Conservation (phyloP, 805 yeast species). For the Zygoascus tannicola region DNA sequence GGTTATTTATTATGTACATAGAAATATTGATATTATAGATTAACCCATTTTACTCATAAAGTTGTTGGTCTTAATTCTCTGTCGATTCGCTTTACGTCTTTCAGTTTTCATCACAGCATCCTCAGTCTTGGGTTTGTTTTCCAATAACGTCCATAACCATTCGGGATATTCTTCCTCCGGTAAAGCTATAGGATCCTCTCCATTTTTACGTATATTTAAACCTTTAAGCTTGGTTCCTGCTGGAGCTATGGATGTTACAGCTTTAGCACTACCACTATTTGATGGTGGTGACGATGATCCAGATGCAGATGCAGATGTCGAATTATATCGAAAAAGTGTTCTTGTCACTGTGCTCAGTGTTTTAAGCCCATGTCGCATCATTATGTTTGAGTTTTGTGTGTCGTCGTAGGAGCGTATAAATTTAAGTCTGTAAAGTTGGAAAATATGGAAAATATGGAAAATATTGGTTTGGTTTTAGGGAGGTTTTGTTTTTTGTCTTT, state of each 20-base stretch:
- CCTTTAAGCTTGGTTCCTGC: conserved; percentile 54
- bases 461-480: no score
- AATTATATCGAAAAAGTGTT: neutral
- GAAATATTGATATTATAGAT: conserved; percentile 3
- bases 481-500: no score
- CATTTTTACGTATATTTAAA: conserved; percentile 64
- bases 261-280: neutral
- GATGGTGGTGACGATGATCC: neutral
- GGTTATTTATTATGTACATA: conserved; percentile 1
- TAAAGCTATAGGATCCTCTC: conserved; percentile 81
- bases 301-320: neutral
- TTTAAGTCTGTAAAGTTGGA: no score
- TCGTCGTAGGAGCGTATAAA: no score
- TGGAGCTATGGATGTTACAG: conserved; percentile 23
- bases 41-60: conserved; percentile 52
- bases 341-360: neutral
- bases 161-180: conserved; percentile 86
- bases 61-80: conserved; percentile 66
- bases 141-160: conserved; percentile 87
- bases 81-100: conserved; percentile 58
- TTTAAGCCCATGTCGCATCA: neutral
- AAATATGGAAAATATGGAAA: no score
- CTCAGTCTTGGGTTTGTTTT: conserved; percentile 48
- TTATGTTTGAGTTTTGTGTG: no score
- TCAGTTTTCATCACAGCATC: conserved; percentile 57